Evolutionary conservation across 495 filamentous ascomycete genomes (phyloP), one percentile per base, ranked within the genome.

Genomic region (Tuber indicum): DNA sequence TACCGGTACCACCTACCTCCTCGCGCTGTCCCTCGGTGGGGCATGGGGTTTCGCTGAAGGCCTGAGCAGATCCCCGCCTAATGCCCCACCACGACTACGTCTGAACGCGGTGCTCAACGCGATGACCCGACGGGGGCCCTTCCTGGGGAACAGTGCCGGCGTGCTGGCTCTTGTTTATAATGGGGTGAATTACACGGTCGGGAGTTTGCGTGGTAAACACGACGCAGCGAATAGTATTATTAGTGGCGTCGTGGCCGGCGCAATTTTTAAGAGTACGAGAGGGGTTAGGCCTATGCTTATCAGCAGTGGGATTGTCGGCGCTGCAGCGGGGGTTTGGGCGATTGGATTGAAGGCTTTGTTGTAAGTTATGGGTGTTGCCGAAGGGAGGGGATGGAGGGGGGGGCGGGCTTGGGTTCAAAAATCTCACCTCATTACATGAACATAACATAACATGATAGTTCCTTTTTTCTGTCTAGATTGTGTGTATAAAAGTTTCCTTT

Each of bases 121-220:
- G 52, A 88, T 99, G 70, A 99, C 96, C 70, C 86, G 96, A 81
- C 87, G 96, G 85, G 96, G 96, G 12, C 96, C 96, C n/a, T 99
- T 97, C 87, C 85, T 98, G 78, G 96, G 96, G 23, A 99, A 99
- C 87, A 93, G 91, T 10, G 96, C 96, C 2, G 96, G 94, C 74
- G 94, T 98, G 42, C 89, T 99, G 45, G 96, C 96, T 19, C 92
- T 99, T 89, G 90, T 94, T 75, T 99, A 97, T 84, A 98, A 97
- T 85, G 91, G 92, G 36, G 87, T 97, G 84, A 98, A 98, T 86
- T 96, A 93, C n/a, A 90, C 89, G 32, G 90, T 98, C 77, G 95
- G 96, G 45, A 90, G 92, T 81, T 86, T 91, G 62, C 87, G 96
- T 75, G 96, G 96, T 72, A 94, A 94, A 87, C 94, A 98, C 79